Conservation (phyloP, 1,139 yeast genomes). For the Saccharomyces hybrid region DNA sequence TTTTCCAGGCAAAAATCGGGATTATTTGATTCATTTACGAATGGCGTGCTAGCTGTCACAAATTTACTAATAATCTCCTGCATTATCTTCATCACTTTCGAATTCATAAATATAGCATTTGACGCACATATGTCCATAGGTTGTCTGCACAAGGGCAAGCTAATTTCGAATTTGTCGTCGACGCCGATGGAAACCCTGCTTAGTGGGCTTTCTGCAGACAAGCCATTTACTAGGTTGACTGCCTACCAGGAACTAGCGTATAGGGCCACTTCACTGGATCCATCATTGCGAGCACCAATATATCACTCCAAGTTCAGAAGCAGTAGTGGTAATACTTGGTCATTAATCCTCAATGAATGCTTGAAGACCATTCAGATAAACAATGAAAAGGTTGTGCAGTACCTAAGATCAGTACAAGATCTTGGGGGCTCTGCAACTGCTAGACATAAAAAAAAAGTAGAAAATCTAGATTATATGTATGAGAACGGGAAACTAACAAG, state of each 20-base stretch:
- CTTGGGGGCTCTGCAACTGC: neutral
- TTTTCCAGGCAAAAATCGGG: conserved; percentile 9
- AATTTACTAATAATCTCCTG: conserved; percentile 11
- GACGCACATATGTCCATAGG: conserved; percentile 75
- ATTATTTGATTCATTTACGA: conserved; percentile 12
- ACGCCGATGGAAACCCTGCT: conserved; percentile 71
- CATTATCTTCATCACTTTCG: conserved; percentile 34
- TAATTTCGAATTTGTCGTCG: conserved; percentile 58
- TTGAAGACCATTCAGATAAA: conserved; percentile 40
- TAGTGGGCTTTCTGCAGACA: conserved; percentile 55
- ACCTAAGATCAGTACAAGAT: conserved; percentile 20
- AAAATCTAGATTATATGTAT: neutral
- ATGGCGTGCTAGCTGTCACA: neutral
- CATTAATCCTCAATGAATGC: conserved; percentile 53
- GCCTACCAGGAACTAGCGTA: conserved; percentile 73
- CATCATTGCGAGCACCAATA: conserved; percentile 45
- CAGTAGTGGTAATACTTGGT: conserved; percentile 44
- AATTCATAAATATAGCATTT: conserved; percentile 53
- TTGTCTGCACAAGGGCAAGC: conserved; percentile 67
- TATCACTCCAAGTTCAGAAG: conserved; percentile 43
- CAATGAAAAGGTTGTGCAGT: conserved; percentile 23
- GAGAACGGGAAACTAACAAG: neutral
- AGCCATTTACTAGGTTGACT: conserved; percentile 53
- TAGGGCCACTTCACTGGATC: conserved; percentile 43
- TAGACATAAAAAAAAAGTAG: neutral